Conservation (phyloP, 1,139 yeast species). For the Hyphopichia pseudoburtonii region DNA sequence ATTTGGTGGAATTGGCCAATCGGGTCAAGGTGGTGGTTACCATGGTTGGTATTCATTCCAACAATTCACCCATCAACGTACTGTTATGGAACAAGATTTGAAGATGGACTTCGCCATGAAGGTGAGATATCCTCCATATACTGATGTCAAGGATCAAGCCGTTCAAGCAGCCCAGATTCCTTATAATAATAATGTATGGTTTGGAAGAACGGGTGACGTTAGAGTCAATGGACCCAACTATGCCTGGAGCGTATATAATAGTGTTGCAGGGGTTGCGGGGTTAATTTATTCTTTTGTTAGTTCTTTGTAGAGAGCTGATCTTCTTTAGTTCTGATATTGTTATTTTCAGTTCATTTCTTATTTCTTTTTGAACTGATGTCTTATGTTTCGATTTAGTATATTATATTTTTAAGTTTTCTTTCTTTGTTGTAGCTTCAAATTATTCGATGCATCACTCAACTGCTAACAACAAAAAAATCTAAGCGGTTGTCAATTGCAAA, state of each 20-base stretch:
- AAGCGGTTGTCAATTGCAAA: too few relatives aligned
- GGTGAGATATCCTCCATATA: slow-evolving; percentile 72
- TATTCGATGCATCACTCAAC: too few relatives aligned
- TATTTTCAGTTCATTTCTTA: too few relatives aligned
- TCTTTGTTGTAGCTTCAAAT: too few relatives aligned
- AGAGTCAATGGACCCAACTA: slow-evolving; percentile 34
- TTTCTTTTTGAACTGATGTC: too few relatives aligned
- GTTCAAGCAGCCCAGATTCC: slow-evolving; percentile 25
- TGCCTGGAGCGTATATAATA: slow-evolving; percentile 34
- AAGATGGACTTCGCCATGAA: slow-evolving; percentile 61
- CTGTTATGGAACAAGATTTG: slow-evolving; percentile 64
- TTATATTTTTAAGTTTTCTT: too few relatives aligned
- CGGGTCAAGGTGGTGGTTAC: slow-evolving; percentile 73
- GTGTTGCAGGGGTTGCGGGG: slow-evolving; percentile 29
- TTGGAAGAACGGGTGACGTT: slow-evolving; percentile 36
- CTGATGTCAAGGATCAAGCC: slow-evolving; percentile 29
- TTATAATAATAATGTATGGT: slow-evolving; percentile 36
- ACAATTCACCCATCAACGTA: slow-evolving; percentile 75
- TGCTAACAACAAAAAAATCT: too few relatives aligned
- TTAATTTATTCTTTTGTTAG: slow-evolving; percentile 22
- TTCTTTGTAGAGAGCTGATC: slow-evolving; percentile 4
- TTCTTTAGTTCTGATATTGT: neutral
- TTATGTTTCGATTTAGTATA: too few relatives aligned
- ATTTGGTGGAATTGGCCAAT: slow-evolving; percentile 87
- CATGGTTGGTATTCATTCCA: slow-evolving; percentile 77